Conservation (phyloP, 306 rosid species). For the Cotoneaster glaucophyllus region DNA sequence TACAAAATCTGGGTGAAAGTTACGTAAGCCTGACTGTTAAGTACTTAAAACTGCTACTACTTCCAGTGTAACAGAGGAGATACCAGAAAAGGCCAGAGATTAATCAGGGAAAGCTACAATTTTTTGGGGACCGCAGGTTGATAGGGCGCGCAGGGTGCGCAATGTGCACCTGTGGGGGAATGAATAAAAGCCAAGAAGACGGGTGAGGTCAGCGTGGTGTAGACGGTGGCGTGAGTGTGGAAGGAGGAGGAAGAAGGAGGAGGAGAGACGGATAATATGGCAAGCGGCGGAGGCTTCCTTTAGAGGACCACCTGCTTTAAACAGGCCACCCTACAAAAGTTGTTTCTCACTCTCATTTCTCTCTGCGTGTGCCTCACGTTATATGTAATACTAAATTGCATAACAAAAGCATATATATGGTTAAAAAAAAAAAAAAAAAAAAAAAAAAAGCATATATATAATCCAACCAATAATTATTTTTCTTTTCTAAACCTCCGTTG, state of each 20-base stretch:
- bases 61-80: background rate
- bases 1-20: conserved; percentile 26
- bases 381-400: background rate
- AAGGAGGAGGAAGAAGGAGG: background rate
- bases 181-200: no score
- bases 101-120: background rate
- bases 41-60: background rate
- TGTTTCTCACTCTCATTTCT: conserved; percentile 16
- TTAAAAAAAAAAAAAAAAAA: no score
- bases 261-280: conserved; percentile 20
- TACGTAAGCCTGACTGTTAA: conserved; percentile 13
- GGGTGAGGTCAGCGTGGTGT: conserved; percentile 31
- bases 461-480: background rate
- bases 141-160: background rate
- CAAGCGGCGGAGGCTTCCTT: conserved; percentile 54
- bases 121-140: background rate
- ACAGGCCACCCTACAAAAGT: conserved; percentile 18
- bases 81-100: background rate
- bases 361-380: conserved; percentile 15
- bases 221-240: conserved; percentile 12
- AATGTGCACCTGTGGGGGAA: background rate
- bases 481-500: background rate
- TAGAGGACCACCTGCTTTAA: conserved; percentile 59
- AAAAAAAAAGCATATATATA: no score
- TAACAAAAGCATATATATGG: background rate